Evolutionary conservation across 2,329 filamentous ascomycete species (phyloP), one percentile per base, ranked within the genome.

Genomic region (Dactylellina haptotyla): DNA sequence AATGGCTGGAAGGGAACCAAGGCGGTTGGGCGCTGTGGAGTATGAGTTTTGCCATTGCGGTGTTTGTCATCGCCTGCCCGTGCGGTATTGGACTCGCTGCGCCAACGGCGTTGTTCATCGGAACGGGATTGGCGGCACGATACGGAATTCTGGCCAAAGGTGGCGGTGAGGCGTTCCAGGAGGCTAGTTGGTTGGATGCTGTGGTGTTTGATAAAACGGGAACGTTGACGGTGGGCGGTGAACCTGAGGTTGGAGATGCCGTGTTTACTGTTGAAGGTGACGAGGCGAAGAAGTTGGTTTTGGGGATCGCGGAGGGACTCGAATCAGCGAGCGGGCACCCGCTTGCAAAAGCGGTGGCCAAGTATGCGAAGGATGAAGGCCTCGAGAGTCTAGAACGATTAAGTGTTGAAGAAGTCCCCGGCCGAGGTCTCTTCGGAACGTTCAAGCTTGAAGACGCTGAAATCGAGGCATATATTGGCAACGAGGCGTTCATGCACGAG

Each of bases 271-370:
- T 20, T 16, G 18, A 20, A 26, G 43, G 61, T 12, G 67, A 48
- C 3, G 67, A 61, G 25, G 75, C 80, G 26, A 50, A 62, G 1
- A 39, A 30, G 9, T 18, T 48, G 2, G 61, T 73, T 14, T 18
- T 90, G 2, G 84, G 85, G 0, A 84, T 87, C 1, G 82, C 90
- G 3, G 86, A 85, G 62, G 82, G 83, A 0, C 80, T 91, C 1
- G 91, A 94, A 79, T 86, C 88, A 73, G 88, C 87, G 79, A 93
- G 90, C 80, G 89, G 85, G 48, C 91, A 94, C 77, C 90, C 90
- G 0, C 85, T 94, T 20, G 91, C 90, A 25, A 89, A 87, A 76
- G 90, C 91, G 0, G 83, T 93, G 46, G 85, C 88, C 0, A 82
- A 83, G 0, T 90, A 89, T 78, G 92, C 89, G 79, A 80, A 81